These are phyloP conservation scores for Sporormia fimetaria DNA, from an alignment of 495 filamentous ascomycete species.

Conservation along the genomic window DNA sequence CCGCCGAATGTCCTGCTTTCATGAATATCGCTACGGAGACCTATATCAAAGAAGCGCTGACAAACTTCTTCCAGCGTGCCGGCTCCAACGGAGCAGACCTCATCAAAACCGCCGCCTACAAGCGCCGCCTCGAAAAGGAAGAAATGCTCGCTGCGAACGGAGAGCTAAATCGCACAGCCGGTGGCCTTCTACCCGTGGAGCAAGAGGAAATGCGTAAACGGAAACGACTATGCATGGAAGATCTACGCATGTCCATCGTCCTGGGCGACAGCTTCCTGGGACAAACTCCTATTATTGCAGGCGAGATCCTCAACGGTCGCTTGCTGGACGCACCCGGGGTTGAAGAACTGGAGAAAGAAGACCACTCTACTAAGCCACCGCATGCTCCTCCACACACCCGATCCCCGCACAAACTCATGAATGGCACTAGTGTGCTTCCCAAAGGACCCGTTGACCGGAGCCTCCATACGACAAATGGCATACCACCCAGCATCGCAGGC, in stretches of 20 bases:
- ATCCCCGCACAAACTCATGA: not conserved
- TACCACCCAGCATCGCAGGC: no score
- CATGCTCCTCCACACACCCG: not conserved
- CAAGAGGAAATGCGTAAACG: constrained; percentile 55
- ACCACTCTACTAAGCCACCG: not conserved
- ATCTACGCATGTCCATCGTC: constrained; percentile 63
- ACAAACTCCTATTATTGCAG: constrained; percentile 63
- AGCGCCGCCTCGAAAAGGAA: constrained; percentile 57
- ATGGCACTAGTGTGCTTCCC: constrained; percentile 10
- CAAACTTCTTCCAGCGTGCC: constrained; percentile 64
- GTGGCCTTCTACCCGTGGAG: constrained; percentile 65
- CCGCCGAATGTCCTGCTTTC: constrained; percentile 63
- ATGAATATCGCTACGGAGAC: constrained; percentile 86
- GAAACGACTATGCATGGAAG: constrained; percentile 60
- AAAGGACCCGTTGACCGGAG: no score
- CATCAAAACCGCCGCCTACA: constrained; percentile 70
- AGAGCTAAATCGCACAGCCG: constrained; percentile 55
- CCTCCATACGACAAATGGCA: no score
- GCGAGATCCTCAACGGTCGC: constrained; percentile 52
- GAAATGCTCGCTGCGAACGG: constrained; percentile 56
- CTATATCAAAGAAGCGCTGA: constrained; percentile 80
- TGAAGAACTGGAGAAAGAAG: constrained; percentile 2
- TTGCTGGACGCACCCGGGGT: constrained; percentile 51
- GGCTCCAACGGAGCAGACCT: constrained; percentile 67
- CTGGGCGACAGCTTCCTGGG: constrained; percentile 62